phyloP scores from a whole-genome alignment of 2,329 filamentous ascomycete genomes.

The Botrytis fabae region DNA sequence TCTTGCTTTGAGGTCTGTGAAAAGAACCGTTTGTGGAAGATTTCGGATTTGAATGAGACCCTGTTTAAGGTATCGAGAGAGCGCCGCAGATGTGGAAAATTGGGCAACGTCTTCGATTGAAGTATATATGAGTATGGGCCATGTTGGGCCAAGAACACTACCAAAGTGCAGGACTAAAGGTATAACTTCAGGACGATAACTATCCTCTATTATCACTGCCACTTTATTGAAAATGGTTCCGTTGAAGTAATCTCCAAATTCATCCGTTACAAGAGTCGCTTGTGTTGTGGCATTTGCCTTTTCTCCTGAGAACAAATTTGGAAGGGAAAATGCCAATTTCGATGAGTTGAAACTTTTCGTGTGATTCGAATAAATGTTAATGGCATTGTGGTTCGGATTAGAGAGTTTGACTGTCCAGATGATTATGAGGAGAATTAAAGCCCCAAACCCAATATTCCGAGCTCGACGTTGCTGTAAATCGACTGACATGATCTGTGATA shows the following conservation, averaged over 20 bases:
- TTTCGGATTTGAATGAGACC: constrained; percentile 44
- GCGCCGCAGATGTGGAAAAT: constrained; percentile 42
- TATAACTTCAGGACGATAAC: constrained; percentile 41
- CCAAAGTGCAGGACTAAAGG: constrained; percentile 46
- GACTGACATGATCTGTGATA: constrained; percentile 25
- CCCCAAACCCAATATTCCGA: constrained; percentile 32
- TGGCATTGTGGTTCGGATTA: constrained; percentile 31
- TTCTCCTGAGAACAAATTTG: neutral
- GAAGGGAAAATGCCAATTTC: neutral
- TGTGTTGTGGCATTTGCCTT: constrained; percentile 17
- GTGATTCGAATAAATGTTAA: constrained; percentile 28
- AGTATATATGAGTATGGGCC: constrained; percentile 49
- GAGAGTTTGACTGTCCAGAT: constrained; percentile 36
- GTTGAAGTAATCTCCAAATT: constrained; percentile 29
- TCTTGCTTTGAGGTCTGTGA: constrained; percentile 39
- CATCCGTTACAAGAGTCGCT: neutral
- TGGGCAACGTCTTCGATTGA: constrained; percentile 34
- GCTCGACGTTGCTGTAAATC: constrained; percentile 35
- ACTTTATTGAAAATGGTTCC: constrained; percentile 38
- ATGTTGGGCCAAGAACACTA: constrained; percentile 45
- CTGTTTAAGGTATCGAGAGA: constrained; percentile 42
- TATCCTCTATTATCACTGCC: constrained; percentile 45
- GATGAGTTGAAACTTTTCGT: constrained; percentile 11
- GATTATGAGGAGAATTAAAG: constrained; percentile 32
- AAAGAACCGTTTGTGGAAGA: constrained; percentile 42